phyloP scores from a whole-genome alignment of 805 yeast genomes.

The Ogataea populi-albae region DNA sequence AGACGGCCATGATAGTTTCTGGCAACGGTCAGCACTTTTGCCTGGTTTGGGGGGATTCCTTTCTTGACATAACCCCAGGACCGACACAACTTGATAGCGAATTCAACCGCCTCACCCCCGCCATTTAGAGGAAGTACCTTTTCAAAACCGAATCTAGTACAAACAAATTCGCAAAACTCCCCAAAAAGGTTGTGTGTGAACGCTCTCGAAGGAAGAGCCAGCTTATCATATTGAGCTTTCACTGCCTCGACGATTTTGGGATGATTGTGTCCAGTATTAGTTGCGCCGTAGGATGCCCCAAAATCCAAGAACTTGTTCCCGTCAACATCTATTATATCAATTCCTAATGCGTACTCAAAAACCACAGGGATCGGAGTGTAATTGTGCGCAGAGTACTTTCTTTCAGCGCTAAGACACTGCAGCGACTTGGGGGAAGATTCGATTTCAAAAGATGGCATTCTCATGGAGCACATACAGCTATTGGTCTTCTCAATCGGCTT shows the following conservation, averaged over 20 bases:
- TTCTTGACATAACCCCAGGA: constrained; percentile 33
- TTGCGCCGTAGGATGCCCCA: constrained; percentile 28
- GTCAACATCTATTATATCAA: constrained; percentile 25
- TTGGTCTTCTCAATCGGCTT: no score
- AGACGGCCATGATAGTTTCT: constrained; percentile 40
- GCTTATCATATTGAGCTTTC: constrained; percentile 27
- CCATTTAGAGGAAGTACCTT: constrained; percentile 33
- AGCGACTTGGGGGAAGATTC: constrained; percentile 14
- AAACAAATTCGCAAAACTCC: constrained; percentile 24
- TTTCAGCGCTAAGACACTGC: constrained; percentile 16
- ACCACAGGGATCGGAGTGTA: constrained; percentile 30
- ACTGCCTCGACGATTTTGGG: constrained; percentile 31
- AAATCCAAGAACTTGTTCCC: constrained; percentile 27
- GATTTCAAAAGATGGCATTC: constrained; percentile 10
- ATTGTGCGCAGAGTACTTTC: constrained; percentile 27
- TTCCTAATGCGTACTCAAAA: constrained; percentile 22
- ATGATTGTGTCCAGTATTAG: constrained; percentile 30
- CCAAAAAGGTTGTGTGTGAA: constrained; percentile 25
- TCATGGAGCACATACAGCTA: no score
- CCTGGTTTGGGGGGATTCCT: constrained; percentile 24
- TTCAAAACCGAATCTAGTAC: constrained; percentile 28
- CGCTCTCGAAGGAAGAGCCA: constrained; percentile 32
- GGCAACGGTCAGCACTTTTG: constrained; percentile 33
- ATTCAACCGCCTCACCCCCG: constrained; percentile 37
- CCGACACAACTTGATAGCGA: constrained; percentile 37